A percentile compares a stretch with the other conserved stretches of the same genome.
These are phyloP conservation scores for Claviceps quebecensis DNA, from an alignment of 2,329 filamentous ascomycete species.

Conservation along the genomic window DNA sequence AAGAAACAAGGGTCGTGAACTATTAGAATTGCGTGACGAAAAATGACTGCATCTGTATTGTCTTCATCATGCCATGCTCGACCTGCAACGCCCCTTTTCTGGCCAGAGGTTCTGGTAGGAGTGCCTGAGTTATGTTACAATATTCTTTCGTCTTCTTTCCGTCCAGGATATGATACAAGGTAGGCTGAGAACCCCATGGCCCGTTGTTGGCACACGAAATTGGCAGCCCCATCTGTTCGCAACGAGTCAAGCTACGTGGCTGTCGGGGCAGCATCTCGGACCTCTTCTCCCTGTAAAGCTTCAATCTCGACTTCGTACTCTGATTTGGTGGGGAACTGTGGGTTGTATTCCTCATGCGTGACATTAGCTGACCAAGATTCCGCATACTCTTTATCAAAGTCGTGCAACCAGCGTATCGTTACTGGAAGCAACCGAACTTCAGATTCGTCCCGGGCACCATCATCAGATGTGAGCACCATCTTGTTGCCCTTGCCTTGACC, in stretches of 20 bases:
- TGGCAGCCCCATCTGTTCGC: not conserved
- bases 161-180: constrained; percentile 3
- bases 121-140: not conserved
- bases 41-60: not conserved
- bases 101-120: not conserved
- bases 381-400: constrained; percentile 32
- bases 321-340: constrained; percentile 7
- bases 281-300: not conserved
- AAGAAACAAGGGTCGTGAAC: not conserved
- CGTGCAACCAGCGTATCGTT: constrained; percentile 38
- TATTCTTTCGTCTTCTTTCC: not conserved
- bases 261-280: not conserved
- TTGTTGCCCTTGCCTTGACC: constrained; percentile 38
- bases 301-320: constrained; percentile 2
- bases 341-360: constrained; percentile 29
- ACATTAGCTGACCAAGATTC: constrained; percentile 38
- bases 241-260: not conserved
- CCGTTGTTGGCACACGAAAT: constrained; percentile 2
- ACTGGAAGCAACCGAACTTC: constrained; percentile 22
- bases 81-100: not conserved
- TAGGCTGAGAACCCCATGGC: not conserved
- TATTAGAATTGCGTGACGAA: not conserved
- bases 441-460: constrained; percentile 3
- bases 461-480: constrained; percentile 17
- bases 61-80: not conserved